phyloP scores from a whole-genome alignment of 2,329 filamentous ascomycete genomes.

The Raffaelea ambrosiae region DNA sequence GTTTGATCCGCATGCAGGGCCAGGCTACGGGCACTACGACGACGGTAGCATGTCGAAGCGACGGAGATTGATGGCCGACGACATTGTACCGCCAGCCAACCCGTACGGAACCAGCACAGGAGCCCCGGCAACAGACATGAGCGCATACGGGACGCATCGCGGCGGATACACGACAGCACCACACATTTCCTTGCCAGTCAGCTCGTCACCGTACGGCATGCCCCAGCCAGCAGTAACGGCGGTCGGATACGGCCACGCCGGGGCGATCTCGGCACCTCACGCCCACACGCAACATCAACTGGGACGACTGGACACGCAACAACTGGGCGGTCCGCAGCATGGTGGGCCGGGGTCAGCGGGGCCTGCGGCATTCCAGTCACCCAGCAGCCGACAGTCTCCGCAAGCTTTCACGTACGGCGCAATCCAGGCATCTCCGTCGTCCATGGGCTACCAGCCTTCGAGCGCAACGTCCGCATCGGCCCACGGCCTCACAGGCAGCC shows the following conservation, averaged over 20 bases:
- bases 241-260: constrained; percentile 1
- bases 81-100: neutral
- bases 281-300: constrained; percentile 4
- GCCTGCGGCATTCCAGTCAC: constrained; percentile 7
- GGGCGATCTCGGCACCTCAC: neutral
- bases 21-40: constrained; percentile 8
- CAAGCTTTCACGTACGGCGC: constrained; percentile 9
- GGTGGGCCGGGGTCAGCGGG: constrained; percentile 4
- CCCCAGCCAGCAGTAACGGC: constrained; percentile 1
- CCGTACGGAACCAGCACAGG: neutral
- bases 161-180: constrained; percentile 3
- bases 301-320: constrained; percentile 10
- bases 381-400: constrained; percentile 8
- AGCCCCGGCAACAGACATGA: neutral
- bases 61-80: constrained; percentile 8
- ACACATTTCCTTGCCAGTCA: constrained; percentile 7
- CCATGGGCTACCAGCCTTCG: constrained; percentile 10
- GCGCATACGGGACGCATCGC: constrained; percentile 4
- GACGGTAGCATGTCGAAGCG: constrained; percentile 6
- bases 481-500: constrained; percentile 6
- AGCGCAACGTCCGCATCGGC: constrained; percentile 7
- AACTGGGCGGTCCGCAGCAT: neutral
- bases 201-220: constrained; percentile 9
- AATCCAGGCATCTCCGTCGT: constrained; percentile 10
- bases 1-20: constrained; percentile 3